Conservation (phyloP, 768 basidiomycete species). For the Boletus eberwhitei region DNA sequence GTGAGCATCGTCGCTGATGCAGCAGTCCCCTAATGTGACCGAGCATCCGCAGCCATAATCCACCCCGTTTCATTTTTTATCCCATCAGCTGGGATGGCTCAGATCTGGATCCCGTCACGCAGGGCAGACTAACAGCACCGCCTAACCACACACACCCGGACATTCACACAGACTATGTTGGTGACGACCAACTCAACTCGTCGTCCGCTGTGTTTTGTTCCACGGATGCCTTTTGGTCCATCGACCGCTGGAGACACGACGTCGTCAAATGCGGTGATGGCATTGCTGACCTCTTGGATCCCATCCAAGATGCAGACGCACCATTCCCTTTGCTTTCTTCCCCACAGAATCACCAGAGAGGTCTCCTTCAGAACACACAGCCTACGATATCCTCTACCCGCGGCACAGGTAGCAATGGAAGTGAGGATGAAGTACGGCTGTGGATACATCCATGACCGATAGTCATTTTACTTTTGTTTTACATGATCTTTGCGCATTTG, state of each 20-base stretch:
- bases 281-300: slow-evolving; percentile 13
- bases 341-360: background rate
- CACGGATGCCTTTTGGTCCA: slow-evolving; percentile 21
- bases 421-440: slow-evolving; percentile 13
- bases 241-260: slow-evolving; percentile 23
- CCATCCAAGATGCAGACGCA: slow-evolving; percentile 13
- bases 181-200: slow-evolving; percentile 38
- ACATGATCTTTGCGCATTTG: background rate
- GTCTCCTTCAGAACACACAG: background rate
- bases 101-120: slow-evolving; percentile 26
- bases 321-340: slow-evolving; percentile 10
- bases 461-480: background rate
- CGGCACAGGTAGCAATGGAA: background rate
- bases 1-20: background rate
- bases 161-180: background rate
- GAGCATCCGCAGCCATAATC: slow-evolving; percentile 9
- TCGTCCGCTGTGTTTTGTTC: slow-evolving; percentile 18
- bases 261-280: slow-evolving; percentile 6
- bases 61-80: slow-evolving; percentile 26
- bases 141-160: background rate
- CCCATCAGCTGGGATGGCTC: slow-evolving; percentile 25
- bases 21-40: background rate
- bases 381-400: background rate
- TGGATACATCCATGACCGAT: slow-evolving; percentile 13
- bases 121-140: background rate